Evolutionary conservation across 345 rosid genomes (phyloP).

Genomic region (Eutrema yunnanense): DNA sequence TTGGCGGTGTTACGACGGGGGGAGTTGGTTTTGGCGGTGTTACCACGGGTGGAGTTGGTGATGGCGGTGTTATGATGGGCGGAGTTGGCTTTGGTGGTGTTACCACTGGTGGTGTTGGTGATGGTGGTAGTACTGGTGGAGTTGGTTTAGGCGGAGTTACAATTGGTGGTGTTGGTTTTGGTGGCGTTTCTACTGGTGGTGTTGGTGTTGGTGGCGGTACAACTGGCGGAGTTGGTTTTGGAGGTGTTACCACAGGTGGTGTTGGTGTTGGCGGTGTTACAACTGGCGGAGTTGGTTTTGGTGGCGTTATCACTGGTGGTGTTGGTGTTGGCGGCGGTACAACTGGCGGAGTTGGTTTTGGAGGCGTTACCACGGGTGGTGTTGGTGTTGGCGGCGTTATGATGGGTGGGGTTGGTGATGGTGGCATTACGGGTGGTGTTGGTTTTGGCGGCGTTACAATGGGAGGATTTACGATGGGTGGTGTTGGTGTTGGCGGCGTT

Average conservation of each 20-base stretch:
- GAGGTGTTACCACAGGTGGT: not conserved
- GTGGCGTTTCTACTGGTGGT: not conserved
- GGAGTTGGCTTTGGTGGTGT: not conserved
- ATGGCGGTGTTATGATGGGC: not conserved
- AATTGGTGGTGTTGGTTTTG: not conserved
- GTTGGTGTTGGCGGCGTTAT: not conserved
- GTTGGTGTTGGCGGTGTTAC: not conserved
- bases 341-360: not conserved
- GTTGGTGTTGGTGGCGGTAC: not conserved
- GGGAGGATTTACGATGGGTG: not conserved
- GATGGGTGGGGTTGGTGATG: not conserved
- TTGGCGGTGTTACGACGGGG: not conserved
- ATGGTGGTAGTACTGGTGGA: not conserved
- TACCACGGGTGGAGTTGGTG: not conserved
- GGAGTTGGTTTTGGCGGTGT: not conserved
- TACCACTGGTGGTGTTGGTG: not conserved
- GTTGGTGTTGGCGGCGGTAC: not conserved
- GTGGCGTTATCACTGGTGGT: not conserved
- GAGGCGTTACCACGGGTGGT: not conserved
- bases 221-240: not conserved
- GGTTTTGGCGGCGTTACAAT: conserved; percentile 3
- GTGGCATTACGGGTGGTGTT: not conserved
- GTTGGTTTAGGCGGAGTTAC: not conserved
- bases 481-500: not conserved
- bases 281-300: not conserved